These are phyloP conservation scores for Blastomyces gilchristii DNA, from an alignment of 2,329 filamentous ascomycete species.

Conservation along the genomic window DNA sequence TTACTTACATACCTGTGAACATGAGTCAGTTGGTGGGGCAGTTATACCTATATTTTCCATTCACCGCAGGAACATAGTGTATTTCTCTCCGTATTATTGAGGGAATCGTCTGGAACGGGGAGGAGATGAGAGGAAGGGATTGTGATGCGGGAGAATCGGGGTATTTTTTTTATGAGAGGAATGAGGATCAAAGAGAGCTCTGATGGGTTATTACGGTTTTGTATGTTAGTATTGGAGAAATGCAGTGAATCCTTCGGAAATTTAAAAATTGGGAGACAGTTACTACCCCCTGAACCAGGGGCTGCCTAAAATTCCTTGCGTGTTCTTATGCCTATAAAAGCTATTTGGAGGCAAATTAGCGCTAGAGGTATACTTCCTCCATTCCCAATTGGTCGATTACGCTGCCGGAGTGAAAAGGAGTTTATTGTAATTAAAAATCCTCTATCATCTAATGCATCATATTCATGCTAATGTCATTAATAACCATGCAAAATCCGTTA, in stretches of 20 bases:
- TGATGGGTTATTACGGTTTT: constrained; percentile 1
- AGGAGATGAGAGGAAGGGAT: background rate
- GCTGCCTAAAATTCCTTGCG: too few relatives aligned
- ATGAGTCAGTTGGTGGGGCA: background rate
- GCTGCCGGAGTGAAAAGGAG: background rate
- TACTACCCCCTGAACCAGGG: too few relatives aligned
- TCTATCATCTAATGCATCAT: background rate
- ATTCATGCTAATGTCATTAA: constrained; percentile 5
- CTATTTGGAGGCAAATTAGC: background rate
- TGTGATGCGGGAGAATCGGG: background rate
- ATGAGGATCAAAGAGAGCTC: constrained; percentile 9
- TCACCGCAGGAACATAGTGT: background rate
- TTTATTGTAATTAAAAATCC: background rate
- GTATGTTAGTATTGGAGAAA: background rate
- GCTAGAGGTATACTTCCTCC: too few relatives aligned
- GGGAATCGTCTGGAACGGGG: background rate
- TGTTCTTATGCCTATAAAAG: background rate
- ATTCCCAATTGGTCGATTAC: background rate
- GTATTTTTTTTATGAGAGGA: background rate
- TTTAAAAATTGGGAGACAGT: background rate
- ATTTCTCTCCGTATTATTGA: background rate
- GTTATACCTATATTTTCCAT: constrained; percentile 4
- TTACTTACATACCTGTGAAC: too few relatives aligned
- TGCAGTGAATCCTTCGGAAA: background rate
- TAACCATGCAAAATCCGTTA: background rate